Conservation (phyloP, 2,329 filamentous ascomycete species). For the Nothopassalora personata region DNA sequence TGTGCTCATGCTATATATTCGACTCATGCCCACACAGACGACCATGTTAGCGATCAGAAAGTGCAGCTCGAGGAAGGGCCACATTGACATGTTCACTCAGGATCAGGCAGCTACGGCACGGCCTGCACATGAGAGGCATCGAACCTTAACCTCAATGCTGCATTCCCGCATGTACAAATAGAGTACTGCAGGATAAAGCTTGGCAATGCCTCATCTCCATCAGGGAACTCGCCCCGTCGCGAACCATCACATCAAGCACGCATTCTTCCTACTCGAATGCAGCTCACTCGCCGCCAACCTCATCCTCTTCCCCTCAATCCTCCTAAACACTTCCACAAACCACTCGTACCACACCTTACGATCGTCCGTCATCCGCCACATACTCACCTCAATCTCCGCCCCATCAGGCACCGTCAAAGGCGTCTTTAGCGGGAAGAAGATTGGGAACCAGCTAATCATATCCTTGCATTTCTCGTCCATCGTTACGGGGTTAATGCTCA, state of each 20-base stretch:
- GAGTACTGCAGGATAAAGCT: too few relatives aligned
- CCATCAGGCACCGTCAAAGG: slow-evolving; percentile 81
- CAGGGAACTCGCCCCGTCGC: too few relatives aligned
- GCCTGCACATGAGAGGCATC: too few relatives aligned
- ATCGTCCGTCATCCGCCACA: slow-evolving; percentile 95
- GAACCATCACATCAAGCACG: slow-evolving; percentile 59
- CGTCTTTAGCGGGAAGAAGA: slow-evolving; percentile 92
- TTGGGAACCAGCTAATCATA: slow-evolving; percentile 99
- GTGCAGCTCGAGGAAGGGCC: too few relatives aligned
- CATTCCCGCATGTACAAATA: too few relatives aligned
- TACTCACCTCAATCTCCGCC: slow-evolving; percentile 80
- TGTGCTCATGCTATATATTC: too few relatives aligned
- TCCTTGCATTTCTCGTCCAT: slow-evolving; percentile 91
- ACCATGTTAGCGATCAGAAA: too few relatives aligned
- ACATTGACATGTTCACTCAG: too few relatives aligned
- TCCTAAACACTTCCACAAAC: slow-evolving; percentile 75
- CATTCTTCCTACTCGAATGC: slow-evolving; percentile 64
- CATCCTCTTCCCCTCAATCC: slow-evolving; percentile 55
- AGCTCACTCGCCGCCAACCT: slow-evolving; percentile 62
- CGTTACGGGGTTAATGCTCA: slow-evolving; percentile 86
- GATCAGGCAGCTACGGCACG: too few relatives aligned
- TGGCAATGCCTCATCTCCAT: too few relatives aligned
- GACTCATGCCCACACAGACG: too few relatives aligned
- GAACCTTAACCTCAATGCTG: too few relatives aligned
- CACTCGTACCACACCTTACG: slow-evolving; percentile 98